These are phyloP conservation scores for Isabelozyma gotoi DNA, from an alignment of 805 yeast genomes.

Conservation along the genomic window DNA sequence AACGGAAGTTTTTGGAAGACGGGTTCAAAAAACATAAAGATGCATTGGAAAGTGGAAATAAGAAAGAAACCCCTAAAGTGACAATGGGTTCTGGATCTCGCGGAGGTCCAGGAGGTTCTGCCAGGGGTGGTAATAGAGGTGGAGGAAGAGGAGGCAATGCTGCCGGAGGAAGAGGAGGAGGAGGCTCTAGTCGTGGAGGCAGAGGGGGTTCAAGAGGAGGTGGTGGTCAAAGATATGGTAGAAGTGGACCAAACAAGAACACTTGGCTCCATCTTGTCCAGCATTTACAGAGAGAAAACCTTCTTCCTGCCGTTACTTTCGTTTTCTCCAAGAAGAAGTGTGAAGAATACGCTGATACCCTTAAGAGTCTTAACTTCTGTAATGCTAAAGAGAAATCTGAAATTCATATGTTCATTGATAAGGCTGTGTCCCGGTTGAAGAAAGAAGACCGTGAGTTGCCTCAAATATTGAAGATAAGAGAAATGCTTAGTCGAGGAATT, in stretches of 20 bases:
- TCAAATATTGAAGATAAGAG: constrained; percentile 81
- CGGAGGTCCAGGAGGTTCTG: constrained; percentile 44
- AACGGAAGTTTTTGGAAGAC: constrained; percentile 63
- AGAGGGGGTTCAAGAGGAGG: constrained; percentile 23
- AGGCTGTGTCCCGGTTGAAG: constrained; percentile 81
- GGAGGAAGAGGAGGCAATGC: constrained; percentile 23
- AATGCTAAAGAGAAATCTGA: constrained; percentile 85
- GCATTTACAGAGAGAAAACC: constrained; percentile 58
- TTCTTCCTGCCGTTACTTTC: constrained; percentile 90
- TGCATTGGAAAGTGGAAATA: constrained; percentile 40
- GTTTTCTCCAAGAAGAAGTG: constrained; percentile 93
- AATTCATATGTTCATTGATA: constrained; percentile 89
- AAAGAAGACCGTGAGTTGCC: constrained; percentile 93
- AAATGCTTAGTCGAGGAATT: constrained; percentile 83
- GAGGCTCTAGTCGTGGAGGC: constrained; percentile 32
- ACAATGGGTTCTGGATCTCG: constrained; percentile 40
- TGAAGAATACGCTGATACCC: constrained; percentile 85
- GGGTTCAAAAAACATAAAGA: constrained; percentile 65
- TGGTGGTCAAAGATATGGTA: constrained; percentile 14
- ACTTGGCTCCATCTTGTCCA: constrained; percentile 78
- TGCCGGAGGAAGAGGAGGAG: constrained; percentile 23
- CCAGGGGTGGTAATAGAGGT: constrained; percentile 43
- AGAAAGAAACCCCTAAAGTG: constrained; percentile 35
- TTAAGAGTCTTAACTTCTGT: constrained; percentile 75
- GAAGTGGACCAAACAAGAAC: constrained; percentile 74